Base-by-base conservation (phyloP, 441 rosid genomes). In the Adansonia grandidieri region DNA sequence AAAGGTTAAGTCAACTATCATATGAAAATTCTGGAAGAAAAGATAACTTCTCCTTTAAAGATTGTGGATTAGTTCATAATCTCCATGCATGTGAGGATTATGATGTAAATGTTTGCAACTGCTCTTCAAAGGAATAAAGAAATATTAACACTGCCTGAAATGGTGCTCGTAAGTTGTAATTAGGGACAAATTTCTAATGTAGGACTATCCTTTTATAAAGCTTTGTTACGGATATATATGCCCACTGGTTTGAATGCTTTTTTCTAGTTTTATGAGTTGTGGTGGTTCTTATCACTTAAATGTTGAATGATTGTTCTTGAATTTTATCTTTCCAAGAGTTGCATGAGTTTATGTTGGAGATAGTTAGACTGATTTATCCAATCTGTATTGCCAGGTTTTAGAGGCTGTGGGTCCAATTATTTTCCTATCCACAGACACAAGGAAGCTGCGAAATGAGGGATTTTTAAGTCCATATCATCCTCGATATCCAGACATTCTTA, bases 391-490 rank as follows among this genome's bases (percentile, higher is more conserved):
- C 74, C 91, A 97, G 99, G 99, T 97, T 83, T 84, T 97, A 82
- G 98, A 97, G 90, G 99, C 99, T 72, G 96, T 97, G 44, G 99
- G 98, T 79, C 99, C 98, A 64, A 91, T 93, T 76, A 95, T 97
- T 82, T 97, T 95, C 84, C 86, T 97, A 74, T 95, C 98, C 70
- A 95, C 97, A 65, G 99, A 97, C 89, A 95, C 98, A 54, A 89
- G 97, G 86, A 97, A 97, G 89, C 90, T 95, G 82, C 91, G 98
- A 82, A 95, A 95, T 84, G 98, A 95, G 89, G 99, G 99, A 60
- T 95, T 97, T 86, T 83, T 97, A 75, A 97, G 99, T 82, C 99
- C 98, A 72, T 97, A 95, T 85, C 99, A 97, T 85, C 98, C 99
- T 71, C 92, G 99, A 60, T 95, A 91, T 83, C 99, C 99, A 10